A percentile compares a stretch with the other conserved stretches of the same genome.
These are phyloP conservation scores for Dictyostelium firmibasis DNA, from an alignment of 78 protist genomes.

Conservation along the genomic window DNA sequence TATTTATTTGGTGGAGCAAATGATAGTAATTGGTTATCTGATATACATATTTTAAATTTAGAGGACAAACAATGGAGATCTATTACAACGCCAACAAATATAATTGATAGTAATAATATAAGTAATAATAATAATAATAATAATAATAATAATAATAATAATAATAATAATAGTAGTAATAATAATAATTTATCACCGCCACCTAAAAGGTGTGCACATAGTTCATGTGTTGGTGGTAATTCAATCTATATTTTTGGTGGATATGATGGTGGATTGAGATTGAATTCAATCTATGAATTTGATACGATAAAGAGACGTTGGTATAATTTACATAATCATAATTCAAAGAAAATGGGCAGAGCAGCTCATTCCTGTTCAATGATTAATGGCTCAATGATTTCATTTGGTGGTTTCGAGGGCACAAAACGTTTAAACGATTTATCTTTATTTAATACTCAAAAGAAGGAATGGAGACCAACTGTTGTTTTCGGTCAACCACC, in stretches of 20 bases:
- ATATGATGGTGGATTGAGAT: neutral
- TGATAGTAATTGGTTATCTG: neutral
- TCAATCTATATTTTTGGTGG: neutral
- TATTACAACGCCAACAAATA: neutral
- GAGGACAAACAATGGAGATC: neutral
- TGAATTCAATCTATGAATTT: neutral
- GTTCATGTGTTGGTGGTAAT: neutral
- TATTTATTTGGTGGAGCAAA: slow-evolving; percentile 42
- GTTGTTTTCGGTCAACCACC: neutral
- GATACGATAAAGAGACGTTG: neutral
- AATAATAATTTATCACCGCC: neutral
- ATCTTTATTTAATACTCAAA: neutral
- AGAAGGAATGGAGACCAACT: neutral
- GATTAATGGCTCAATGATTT: neutral
- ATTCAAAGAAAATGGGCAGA: slow-evolving; percentile 5
- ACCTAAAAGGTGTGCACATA: slow-evolving; percentile 26
- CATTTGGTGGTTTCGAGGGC: slow-evolving; percentile 15
- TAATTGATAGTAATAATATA: neutral
- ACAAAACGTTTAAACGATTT: neutral
- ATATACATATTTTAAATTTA: slow-evolving; percentile 6
- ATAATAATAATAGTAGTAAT: neutral
- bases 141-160: neutral
- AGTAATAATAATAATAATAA: neutral
- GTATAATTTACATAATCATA: neutral
- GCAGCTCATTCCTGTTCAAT: slow-evolving; percentile 11